phyloP scores from a whole-genome alignment of 805 yeast species.

The Schwanniomyces polymorphus region DNA sequence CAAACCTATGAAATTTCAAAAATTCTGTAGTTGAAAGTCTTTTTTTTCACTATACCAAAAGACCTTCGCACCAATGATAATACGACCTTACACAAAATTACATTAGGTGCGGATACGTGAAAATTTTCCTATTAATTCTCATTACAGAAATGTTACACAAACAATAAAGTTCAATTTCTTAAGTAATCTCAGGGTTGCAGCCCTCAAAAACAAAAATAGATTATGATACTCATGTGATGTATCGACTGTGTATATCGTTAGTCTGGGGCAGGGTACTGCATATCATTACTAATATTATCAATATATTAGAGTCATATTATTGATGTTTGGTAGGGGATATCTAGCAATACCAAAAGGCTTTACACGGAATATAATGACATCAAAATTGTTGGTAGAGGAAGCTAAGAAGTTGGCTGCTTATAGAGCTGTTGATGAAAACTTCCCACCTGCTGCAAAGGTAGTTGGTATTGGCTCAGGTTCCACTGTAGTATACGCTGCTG shows the following conservation, averaged over 20 bases:
- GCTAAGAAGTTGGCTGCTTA: constrained; percentile 92
- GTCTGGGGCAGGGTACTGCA: background rate
- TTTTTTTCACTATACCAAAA: constrained; percentile 1
- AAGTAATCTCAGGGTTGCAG: background rate
- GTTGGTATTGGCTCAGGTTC: constrained; percentile 97
- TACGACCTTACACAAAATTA: background rate
- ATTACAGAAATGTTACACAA: background rate
- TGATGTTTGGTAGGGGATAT: background rate
- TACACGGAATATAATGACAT: background rate
- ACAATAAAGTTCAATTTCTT: background rate
- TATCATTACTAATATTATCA: background rate
- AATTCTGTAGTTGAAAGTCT: background rate
- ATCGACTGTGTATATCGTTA: background rate
- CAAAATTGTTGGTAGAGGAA: constrained; percentile 52
- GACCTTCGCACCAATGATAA: background rate
- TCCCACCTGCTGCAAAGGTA: constrained; percentile 65
- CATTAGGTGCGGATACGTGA: background rate
- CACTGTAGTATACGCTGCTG: constrained; percentile 96
- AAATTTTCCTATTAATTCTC: background rate
- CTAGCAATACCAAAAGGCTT: background rate
- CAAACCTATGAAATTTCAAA: constrained; percentile 4
- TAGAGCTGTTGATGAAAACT: constrained; percentile 86
- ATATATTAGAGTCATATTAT: background rate
- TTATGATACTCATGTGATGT: background rate
- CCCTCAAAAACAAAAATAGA: background rate